Percentiles rank a stretch among this genome's conserved stretches.
Conservation (phyloP, 2,329 filamentous ascomycete species). For the Bertia moriformis region DNA sequence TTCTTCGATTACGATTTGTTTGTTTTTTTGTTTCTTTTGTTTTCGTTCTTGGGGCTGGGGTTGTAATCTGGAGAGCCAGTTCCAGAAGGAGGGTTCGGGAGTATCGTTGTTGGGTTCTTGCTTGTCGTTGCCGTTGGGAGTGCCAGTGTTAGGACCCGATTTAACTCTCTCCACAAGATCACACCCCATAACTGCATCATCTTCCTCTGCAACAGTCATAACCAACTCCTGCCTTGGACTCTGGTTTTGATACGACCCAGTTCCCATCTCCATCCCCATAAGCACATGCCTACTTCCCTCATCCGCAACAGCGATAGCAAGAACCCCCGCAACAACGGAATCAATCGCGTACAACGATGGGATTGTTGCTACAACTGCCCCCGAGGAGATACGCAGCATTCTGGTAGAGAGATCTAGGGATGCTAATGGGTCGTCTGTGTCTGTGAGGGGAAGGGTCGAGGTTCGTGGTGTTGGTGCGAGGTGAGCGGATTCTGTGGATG, state of each 20-base stretch:
- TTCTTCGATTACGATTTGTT: conserved; percentile 20
- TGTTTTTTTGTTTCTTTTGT: conserved; percentile 11
- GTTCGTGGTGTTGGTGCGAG: conserved; percentile 16
- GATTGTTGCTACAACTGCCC: conserved; percentile 20
- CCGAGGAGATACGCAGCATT: conserved; percentile 21
- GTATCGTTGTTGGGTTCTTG: neutral
- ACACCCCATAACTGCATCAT: neutral
- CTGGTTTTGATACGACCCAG: too few relatives aligned
- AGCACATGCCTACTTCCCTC: conserved; percentile 20
- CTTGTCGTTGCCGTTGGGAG: neutral
- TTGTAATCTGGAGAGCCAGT: conserved; percentile 5
- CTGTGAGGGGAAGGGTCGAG: conserved; percentile 21
- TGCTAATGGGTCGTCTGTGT: conserved; percentile 20
- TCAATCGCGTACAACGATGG: conserved; percentile 30
- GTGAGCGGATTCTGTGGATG: conserved; percentile 15
- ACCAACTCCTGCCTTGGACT: too few relatives aligned
- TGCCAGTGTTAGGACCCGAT: neutral
- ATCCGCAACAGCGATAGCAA: conserved; percentile 26
- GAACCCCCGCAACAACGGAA: conserved; percentile 24
- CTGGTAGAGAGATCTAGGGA: conserved; percentile 23
- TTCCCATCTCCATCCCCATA: neutral
- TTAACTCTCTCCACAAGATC: neutral
- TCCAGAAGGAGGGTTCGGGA: neutral
- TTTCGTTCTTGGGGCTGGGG: conserved; percentile 6
- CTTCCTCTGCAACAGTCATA: neutral